A percentile compares a stretch with the other conserved stretches of the same genome.
phyloP scores from a whole-genome alignment of 768 basidiomycete species.

The Mycena alexandri region DNA sequence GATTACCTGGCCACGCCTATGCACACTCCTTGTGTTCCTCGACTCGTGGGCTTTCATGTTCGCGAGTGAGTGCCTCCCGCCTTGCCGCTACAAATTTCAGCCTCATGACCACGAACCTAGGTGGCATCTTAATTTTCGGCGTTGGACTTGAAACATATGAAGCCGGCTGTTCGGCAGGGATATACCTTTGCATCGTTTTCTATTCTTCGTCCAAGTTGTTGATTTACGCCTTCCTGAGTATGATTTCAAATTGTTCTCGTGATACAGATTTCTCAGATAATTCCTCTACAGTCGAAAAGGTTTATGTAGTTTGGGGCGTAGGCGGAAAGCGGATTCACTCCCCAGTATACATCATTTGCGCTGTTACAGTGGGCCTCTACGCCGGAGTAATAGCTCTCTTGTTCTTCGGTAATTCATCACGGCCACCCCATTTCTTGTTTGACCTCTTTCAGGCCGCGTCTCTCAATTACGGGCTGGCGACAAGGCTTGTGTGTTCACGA shows the following conservation, averaged over 20 bases:
- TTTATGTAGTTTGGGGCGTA: conserved; percentile 18
- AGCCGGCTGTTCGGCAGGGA: conserved; percentile 21
- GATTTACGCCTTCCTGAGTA: conserved; percentile 25
- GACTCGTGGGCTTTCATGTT: conserved; percentile 26
- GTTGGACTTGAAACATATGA: conserved; percentile 22
- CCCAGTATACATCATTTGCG: conserved; percentile 16
- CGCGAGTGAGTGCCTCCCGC: conserved; percentile 1
- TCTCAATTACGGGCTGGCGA: conserved; percentile 19
- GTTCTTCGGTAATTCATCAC: conserved; percentile 3
- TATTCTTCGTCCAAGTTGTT: conserved; percentile 21
- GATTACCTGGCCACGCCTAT: conserved; percentile 16
- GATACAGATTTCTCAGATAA: neutral
- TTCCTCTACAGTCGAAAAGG: conserved; percentile 15
- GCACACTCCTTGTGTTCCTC: conserved; percentile 15
- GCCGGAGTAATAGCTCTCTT: conserved; percentile 15
- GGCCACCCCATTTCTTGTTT: neutral
- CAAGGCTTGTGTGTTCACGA: conserved; percentile 11
- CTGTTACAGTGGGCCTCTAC: conserved; percentile 18
- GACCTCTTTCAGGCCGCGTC: conserved; percentile 13
- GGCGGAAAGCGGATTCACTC: conserved; percentile 22
- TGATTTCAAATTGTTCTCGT: neutral
- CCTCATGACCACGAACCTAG: neutral
- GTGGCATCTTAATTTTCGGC: conserved; percentile 20
- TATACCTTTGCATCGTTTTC: conserved; percentile 27
- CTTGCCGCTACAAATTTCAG: neutral